Percentiles rank a stretch among this genome's conserved stretches.
phyloP scores from a whole-genome alignment of 2,329 filamentous ascomycete genomes.

The Cadophora gregata region DNA sequence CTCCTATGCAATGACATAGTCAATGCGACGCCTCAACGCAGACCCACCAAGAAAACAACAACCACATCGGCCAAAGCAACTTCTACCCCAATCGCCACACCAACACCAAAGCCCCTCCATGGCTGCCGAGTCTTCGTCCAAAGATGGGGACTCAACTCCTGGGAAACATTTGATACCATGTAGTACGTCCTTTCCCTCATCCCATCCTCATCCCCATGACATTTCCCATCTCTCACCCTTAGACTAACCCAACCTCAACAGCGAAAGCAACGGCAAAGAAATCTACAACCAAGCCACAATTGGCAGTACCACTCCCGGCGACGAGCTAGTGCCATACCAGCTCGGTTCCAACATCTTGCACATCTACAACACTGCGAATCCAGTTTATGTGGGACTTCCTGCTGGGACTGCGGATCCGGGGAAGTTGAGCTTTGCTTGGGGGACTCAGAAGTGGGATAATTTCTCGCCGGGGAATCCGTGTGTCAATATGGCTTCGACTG shows the following conservation, averaged over 20 bases:
- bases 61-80: not conserved
- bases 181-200: constrained; percentile 9
- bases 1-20: not conserved
- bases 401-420: not conserved
- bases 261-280: not conserved
- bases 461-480: constrained; percentile 4
- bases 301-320: constrained; percentile 14
- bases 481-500: not conserved
- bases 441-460: constrained; percentile 3
- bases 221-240: not conserved
- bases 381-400: not conserved
- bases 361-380: constrained; percentile 19
- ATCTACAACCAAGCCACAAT: constrained; percentile 10
- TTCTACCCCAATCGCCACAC: not conserved
- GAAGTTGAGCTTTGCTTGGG: constrained; percentile 13
- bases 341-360: constrained; percentile 19
- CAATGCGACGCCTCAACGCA: not conserved
- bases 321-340: constrained; percentile 16
- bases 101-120: constrained; percentile 4
- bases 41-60: constrained; percentile 3
- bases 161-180: constrained; percentile 7
- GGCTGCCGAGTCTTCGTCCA: constrained; percentile 16
- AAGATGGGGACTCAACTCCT: constrained; percentile 18
- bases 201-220: not conserved
- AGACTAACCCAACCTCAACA: not conserved